phyloP scores from a whole-genome alignment of 495 filamentous ascomycete genomes.

The Polyplosphaeria fusca region DNA sequence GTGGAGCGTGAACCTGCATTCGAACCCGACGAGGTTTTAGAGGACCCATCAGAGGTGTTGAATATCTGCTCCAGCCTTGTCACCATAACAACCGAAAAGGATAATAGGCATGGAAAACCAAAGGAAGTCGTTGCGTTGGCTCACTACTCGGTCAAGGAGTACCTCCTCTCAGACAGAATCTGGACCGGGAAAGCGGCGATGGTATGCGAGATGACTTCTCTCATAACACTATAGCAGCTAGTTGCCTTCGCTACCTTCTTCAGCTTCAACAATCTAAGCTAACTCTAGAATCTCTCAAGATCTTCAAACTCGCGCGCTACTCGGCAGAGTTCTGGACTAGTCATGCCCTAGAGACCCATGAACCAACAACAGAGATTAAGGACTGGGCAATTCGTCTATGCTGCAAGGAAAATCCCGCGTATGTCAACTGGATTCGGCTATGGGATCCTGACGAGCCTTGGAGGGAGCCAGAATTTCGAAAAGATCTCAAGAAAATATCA shows the following conservation, averaged over 20 bases:
- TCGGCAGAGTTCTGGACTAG: slow-evolving; percentile 18
- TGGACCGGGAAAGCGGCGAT: not conserved
- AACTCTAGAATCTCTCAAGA: not conserved
- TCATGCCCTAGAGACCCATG: slow-evolving; percentile 4
- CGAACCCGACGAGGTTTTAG: not conserved
- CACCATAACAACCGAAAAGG: not conserved
- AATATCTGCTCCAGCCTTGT: slow-evolving; percentile 7
- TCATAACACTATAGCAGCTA: slow-evolving; percentile 33
- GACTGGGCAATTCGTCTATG: slow-evolving; percentile 8
- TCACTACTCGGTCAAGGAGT: slow-evolving; percentile 12
- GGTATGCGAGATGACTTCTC: slow-evolving; percentile 12
- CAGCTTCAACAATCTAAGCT: slow-evolving; percentile 29
- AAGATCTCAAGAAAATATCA: not conserved
- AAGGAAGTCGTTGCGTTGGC: not conserved
- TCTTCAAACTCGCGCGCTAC: slow-evolving; percentile 34
- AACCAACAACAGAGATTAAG: not conserved
- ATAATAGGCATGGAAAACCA: not conserved
- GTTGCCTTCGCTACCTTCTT: slow-evolving; percentile 40
- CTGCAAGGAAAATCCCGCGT: not conserved
- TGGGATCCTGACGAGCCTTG: too few relatives aligned
- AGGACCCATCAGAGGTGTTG: slow-evolving; percentile 7
- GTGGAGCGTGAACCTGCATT: slow-evolving; percentile 4
- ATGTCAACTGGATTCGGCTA: slow-evolving; percentile 24
- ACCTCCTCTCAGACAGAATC: slow-evolving; percentile 2
- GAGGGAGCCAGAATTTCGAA: too few relatives aligned